A percentile compares a stretch with the other conserved stretches of the same genome.
Conservation (phyloP, 768 basidiomycete genomes). For the Rhodotorula babjevae region DNA sequence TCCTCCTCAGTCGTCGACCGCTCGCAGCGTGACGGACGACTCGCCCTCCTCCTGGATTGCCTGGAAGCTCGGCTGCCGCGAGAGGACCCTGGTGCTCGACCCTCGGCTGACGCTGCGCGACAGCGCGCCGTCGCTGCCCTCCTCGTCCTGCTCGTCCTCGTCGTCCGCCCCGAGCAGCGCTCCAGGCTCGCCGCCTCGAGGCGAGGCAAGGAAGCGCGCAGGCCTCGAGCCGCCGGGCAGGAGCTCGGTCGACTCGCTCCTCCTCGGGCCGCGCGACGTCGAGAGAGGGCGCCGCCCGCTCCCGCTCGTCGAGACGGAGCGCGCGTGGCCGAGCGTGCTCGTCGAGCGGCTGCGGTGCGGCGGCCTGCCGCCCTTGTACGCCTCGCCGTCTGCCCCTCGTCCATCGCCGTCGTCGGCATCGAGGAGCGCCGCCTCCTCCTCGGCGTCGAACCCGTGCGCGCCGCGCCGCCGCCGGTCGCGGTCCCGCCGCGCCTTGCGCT, state of each 20-base stretch:
- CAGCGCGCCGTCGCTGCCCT: too few relatives aligned
- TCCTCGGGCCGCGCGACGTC: background rate
- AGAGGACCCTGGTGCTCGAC: background rate
- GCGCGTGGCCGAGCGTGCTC: background rate
- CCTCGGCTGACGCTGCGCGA: background rate
- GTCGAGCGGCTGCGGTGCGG: constrained; percentile 13
- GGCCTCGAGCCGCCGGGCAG: background rate
- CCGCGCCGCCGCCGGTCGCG: background rate
- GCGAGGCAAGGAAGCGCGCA: background rate
- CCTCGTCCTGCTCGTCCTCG: background rate
- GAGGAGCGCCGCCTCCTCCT: constrained; percentile 21
- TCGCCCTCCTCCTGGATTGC: constrained; percentile 31
- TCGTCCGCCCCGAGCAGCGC: constrained; percentile 1
- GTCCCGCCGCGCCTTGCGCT: constrained; percentile 12
- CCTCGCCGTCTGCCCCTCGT: background rate
- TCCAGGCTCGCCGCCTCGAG: background rate
- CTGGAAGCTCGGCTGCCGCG: background rate
- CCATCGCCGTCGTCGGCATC: background rate
- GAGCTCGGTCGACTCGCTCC: constrained; percentile 29
- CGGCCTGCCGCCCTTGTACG: background rate
- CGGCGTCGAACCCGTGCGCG: constrained; percentile 7
- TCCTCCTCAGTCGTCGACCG: background rate
- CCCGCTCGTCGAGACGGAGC: constrained; percentile 7
- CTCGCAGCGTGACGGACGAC: constrained; percentile 15
- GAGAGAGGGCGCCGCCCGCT: background rate